Conservation (phyloP, 139 green algal genomes). For the Tetraselmis chui region DNA sequence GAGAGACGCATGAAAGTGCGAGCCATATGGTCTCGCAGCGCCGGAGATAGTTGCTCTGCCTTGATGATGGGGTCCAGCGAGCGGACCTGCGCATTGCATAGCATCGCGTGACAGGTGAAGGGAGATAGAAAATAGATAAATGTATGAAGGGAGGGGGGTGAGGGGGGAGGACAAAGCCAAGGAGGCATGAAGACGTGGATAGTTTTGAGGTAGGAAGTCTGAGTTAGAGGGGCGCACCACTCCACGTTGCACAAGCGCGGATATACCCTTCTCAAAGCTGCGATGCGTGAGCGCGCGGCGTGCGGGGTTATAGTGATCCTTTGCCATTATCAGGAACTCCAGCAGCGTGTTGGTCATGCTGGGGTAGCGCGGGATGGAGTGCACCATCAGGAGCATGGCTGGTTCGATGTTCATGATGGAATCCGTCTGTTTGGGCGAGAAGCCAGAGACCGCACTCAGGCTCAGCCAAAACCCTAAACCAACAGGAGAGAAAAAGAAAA, state of each 20-base stretch:
- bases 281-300: background rate
- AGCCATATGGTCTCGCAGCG: slow-evolving; percentile 16
- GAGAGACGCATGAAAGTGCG: slow-evolving; percentile 6
- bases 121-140: too few relatives aligned
- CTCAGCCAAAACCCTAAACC: too few relatives aligned
- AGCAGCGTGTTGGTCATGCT: slow-evolving; percentile 10
- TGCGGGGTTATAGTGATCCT: background rate
- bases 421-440: slow-evolving; percentile 11
- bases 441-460: too few relatives aligned
- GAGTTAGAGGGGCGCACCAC: slow-evolving; percentile 4
- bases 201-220: too few relatives aligned
- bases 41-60: slow-evolving; percentile 5
- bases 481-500: too few relatives aligned
- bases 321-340: background rate
- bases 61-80: slow-evolving; percentile 18
- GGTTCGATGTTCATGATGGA: slow-evolving; percentile 42
- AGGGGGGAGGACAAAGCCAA: too few relatives aligned
- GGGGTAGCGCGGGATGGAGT: slow-evolving; percentile 34
- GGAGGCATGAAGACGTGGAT: too few relatives aligned
- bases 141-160: too few relatives aligned
- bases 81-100: too few relatives aligned
- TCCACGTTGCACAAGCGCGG: slow-evolving; percentile 13
- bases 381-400: slow-evolving; percentile 32
- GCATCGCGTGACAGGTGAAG: too few relatives aligned
- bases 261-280: slow-evolving; percentile 7